Evolutionary conservation across 225 moss, liverwort and hornwort species (phyloP).

Genomic region (Marchantia paleacea): DNA sequence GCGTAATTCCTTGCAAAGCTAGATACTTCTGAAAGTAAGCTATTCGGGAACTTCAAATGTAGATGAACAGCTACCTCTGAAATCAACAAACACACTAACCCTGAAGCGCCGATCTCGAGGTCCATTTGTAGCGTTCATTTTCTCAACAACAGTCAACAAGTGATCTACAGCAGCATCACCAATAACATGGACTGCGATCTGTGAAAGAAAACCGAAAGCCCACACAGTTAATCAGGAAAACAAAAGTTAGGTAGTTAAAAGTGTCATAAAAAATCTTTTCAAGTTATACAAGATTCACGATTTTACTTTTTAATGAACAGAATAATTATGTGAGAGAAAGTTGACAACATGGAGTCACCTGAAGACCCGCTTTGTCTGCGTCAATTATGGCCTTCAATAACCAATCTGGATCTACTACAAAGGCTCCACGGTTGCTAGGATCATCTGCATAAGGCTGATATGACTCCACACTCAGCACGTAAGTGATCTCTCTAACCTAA

Average conservation of each 20-base stretch:
- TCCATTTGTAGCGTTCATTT: constrained; percentile 63
- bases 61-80: background rate
- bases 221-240: background rate
- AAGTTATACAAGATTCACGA: background rate
- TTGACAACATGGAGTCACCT: constrained; percentile 36
- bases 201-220: background rate
- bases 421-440: constrained; percentile 50
- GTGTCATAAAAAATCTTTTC: background rate
- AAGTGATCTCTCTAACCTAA: background rate
- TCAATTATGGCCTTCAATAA: constrained; percentile 52
- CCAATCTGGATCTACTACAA: constrained; percentile 69
- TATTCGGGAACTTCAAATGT: background rate
- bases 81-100: constrained; percentile 27
- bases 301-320: background rate
- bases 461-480: background rate
- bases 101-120: constrained; percentile 82
- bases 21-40: background rate
- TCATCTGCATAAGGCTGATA: constrained; percentile 77
- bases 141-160: constrained; percentile 64
- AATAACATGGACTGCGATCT: constrained; percentile 87
- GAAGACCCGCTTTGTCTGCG: constrained; percentile 83
- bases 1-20: background rate
- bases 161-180: constrained; percentile 88
- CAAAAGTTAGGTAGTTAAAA: background rate
- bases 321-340: background rate